Evolutionary conservation across 2,329 filamentous ascomycete genomes (phyloP).

Genomic region (Arthrocladium fulminans): DNA sequence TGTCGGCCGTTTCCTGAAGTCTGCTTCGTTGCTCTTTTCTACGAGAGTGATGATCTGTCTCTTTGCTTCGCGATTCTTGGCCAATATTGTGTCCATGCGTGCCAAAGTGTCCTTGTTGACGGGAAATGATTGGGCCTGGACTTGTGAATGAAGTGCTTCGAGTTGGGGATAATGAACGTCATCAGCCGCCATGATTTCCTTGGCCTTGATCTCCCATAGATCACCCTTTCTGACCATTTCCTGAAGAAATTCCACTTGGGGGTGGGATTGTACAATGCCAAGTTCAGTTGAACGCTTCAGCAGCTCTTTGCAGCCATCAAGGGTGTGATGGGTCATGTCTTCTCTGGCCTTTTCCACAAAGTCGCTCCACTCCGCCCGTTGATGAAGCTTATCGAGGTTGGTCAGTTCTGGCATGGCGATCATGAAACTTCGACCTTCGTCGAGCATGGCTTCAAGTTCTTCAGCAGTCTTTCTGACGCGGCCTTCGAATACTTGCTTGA

Average conservation of each 20-base stretch:
- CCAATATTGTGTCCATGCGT: constrained; percentile 80
- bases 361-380: constrained; percentile 82
- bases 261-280: constrained; percentile 69
- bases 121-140: constrained; percentile 52
- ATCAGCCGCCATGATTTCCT: constrained; percentile 86
- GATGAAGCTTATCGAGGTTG: constrained; percentile 66
- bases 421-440: constrained; percentile 80
- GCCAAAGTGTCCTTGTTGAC: constrained; percentile 73
- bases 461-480: constrained; percentile 55
- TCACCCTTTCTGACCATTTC: constrained; percentile 69
- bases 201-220: constrained; percentile 86
- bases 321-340: constrained; percentile 57
- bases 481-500: constrained; percentile 60
- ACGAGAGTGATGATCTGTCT: constrained; percentile 76
- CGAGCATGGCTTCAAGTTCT: constrained; percentile 83
- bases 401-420: constrained; percentile 87
- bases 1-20: constrained; percentile 70
- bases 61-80: constrained; percentile 91
- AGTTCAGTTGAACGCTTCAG: constrained; percentile 70
- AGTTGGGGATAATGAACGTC: constrained; percentile 88
- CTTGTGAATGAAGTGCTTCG: constrained; percentile 81
- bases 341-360: constrained; percentile 58
- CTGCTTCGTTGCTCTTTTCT: constrained; percentile 63
- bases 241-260: constrained; percentile 65
- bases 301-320: constrained; percentile 70